Evolutionary conservation across 2,329 filamentous ascomycete genomes (phyloP), one percentile per base, ranked within the genome.

Genomic region (Fusarium palustre): DNA sequence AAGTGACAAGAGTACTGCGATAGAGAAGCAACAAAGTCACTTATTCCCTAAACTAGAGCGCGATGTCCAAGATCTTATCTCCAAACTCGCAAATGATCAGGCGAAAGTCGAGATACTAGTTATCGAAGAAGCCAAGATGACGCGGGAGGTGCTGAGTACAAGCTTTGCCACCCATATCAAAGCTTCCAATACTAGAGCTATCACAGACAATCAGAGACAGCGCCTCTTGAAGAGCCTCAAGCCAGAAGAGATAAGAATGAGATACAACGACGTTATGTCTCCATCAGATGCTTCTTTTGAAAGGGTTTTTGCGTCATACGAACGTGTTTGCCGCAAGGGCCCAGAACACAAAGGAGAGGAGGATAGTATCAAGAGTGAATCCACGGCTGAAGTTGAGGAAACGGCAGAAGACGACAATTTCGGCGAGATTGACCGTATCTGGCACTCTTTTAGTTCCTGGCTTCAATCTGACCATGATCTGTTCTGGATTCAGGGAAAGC

Each of bases 171-270:
- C 13, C 2, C 22, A 50, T 0, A 10, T 60, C 7, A 22, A 15
- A 18, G 34, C 28, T 0, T 18, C 33, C 1, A 16, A 5, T 5
- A 11, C 5, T 0, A 42, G 12, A 4, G 7, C 2, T 1, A 18
- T 31, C 0, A 20, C 41, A 3, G 24, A 46, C 2, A 42, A 5
- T 2, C 57, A 62, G 0, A 20, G 47, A 1, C 16, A 36, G 0
- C 18, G 59, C 0, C 34, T 63, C 0, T 3, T 63, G 1, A 55
- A 22, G 7, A 63, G 59, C 0, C 47, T 63, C 11, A 63, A 62
- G 0, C 0, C 59, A 1, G 9, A 36, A 0, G 34, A 42, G 0
- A 62, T 62, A 4, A 20, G 47, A 2, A 10, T 31, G 10, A 60
- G 59, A 13, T 55, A 47, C 2, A 46, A 62, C 0, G 0, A 28